Conservation (phyloP, 768 basidiomycete genomes). For the Tubosaeta brunneosetosa region DNA sequence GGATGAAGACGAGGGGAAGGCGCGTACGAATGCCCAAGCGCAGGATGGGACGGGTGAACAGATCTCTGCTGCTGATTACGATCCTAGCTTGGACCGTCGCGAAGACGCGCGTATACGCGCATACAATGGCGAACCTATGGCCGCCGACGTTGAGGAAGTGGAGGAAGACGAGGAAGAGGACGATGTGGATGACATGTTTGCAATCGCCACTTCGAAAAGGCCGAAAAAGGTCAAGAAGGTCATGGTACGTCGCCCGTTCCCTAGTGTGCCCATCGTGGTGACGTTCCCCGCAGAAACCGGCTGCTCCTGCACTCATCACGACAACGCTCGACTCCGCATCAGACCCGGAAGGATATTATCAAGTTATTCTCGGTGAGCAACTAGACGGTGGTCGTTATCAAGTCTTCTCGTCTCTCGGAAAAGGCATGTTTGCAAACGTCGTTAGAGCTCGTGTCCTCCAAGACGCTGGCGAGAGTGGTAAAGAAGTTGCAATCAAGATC, state of each 20-base stretch:
- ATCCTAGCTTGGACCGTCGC: slow-evolving; percentile 74
- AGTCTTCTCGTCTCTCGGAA: slow-evolving; percentile 91
- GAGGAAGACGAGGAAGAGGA: slow-evolving; percentile 61
- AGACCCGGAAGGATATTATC: slow-evolving; percentile 94
- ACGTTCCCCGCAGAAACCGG: slow-evolving; percentile 36
- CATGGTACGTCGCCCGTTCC: slow-evolving; percentile 35
- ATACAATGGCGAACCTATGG: slow-evolving; percentile 34
- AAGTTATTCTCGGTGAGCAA: slow-evolving; percentile 89
- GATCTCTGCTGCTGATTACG: slow-evolving; percentile 90
- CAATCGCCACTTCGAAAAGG: slow-evolving; percentile 49
- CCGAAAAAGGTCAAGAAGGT: slow-evolving; percentile 56
- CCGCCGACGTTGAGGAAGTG: slow-evolving; percentile 43
- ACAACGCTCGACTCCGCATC: slow-evolving; percentile 86
- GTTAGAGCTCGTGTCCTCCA: slow-evolving; percentile 82
- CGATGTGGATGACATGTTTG: slow-evolving; percentile 96
- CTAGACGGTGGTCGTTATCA: slow-evolving; percentile 91
- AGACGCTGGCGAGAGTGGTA: slow-evolving; percentile 49
- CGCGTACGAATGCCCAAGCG: slow-evolving; percentile 41
- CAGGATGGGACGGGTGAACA: slow-evolving; percentile 55
- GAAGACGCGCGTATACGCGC: slow-evolving; percentile 78
- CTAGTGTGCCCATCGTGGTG: not conserved
- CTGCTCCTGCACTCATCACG: slow-evolving; percentile 61
- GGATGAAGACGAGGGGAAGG: slow-evolving; percentile 48
- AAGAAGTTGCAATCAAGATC: slow-evolving; percentile 97
- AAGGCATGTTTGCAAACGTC: slow-evolving; percentile 98